Evolutionary conservation across 805 yeast species (phyloP), one percentile per base, ranked within the genome.

Genomic region (Wickerhamiella parazyma): DNA sequence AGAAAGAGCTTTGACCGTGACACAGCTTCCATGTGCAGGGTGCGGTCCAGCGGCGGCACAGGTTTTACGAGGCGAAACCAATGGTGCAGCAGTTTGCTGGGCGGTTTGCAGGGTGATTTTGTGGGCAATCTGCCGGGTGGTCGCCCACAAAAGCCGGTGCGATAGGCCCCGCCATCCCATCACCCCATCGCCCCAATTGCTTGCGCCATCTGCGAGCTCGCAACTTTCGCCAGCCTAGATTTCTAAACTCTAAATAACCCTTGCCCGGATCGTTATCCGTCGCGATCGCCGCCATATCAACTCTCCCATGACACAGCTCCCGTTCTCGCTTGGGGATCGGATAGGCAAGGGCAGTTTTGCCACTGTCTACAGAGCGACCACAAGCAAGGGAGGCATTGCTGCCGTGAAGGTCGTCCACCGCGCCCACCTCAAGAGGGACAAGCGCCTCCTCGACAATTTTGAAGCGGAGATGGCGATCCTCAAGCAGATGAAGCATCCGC

Each of bases 301-400:
- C 45, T 47, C n/a, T 28, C 22, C 9, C 53, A 33, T 14, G 53
- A 50, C 11, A 50, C 49, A 10, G 48, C 28, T 20, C 38, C 51
- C 46, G 19, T 51, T 52, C 29, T 40, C 42, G 16, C 43, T 47
- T 26, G 85, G 84, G 19, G 73, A 78, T 16, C 94, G 86, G 60
- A 89, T 91, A 43, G 98, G 98, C 19, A 77, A 82, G 54, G 98
- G 98, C 26, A 82, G 94, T 7, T 91, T 91, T 66, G 98, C 98
- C 54, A 80, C 79, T 49, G 98, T 91, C 20, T 89, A 82, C 67
- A 86, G 84, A 62, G 95, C 95, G 42, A 69, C 78, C 54, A 60
- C 65, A 36, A 26, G 47, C 16, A 49, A 55, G 14, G 60, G 64
- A 50, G 65, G 67, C 25, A 72, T 86, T 1, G 91, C 89, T 34